These are phyloP conservation scores for Pyrenopolyporus hunteri DNA, from an alignment of 495 filamentous ascomycete genomes.

Conservation along the genomic window DNA sequence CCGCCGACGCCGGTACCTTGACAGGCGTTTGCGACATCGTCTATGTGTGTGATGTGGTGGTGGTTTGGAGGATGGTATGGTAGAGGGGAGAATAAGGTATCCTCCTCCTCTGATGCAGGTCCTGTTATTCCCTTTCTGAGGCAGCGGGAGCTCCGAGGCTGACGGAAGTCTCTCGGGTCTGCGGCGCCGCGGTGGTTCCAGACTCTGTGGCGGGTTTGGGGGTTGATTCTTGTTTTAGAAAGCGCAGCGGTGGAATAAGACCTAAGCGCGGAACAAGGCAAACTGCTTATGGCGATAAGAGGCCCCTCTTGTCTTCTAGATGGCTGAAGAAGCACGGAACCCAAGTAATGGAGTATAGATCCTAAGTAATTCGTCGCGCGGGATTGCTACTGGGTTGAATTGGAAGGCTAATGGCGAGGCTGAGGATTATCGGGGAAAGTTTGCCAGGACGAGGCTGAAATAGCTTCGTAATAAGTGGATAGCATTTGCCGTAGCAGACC, in stretches of 20 bases:
- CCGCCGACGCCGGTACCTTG: constrained; percentile 57
- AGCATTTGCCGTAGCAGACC: background rate
- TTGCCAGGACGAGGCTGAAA: constrained; percentile 34
- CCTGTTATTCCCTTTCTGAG: background rate
- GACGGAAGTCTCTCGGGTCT: no score
- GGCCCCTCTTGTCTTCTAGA: no score
- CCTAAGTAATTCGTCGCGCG: constrained; percentile 1
- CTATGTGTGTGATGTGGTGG: background rate
- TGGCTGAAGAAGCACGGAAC: background rate
- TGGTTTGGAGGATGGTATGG: background rate
- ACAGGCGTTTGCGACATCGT: constrained; percentile 51
- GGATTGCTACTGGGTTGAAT: background rate
- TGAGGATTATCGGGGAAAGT: constrained; percentile 39
- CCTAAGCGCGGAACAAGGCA: no score
- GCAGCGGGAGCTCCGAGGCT: background rate
- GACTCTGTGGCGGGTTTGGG: no score
- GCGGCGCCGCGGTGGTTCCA: no score
- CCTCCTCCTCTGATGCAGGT: background rate
- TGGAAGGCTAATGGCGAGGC: constrained; percentile 27
- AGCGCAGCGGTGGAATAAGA: no score
- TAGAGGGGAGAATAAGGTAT: background rate
- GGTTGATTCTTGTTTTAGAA: no score
- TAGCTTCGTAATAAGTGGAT: constrained; percentile 33
- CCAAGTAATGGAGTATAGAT: background rate
- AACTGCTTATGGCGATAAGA: no score